phyloP scores from a whole-genome alignment of 768 basidiomycete genomes.

The Pleurotus tuber-regium region DNA sequence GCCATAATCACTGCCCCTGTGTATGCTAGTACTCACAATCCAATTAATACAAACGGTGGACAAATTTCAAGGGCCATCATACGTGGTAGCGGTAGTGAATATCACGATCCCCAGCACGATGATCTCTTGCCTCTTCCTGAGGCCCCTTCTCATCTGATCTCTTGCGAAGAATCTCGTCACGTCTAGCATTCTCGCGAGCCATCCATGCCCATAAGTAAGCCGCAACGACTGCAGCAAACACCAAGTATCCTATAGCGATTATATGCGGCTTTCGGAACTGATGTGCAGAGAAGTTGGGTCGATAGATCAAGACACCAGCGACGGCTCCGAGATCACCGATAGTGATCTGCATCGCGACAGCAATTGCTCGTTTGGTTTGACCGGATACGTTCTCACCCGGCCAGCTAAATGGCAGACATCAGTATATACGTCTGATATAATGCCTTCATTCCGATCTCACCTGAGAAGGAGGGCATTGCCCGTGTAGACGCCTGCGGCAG shows the following conservation, averaged over 20 bases:
- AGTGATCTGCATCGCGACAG: conserved; percentile 62
- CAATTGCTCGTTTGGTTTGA: conserved; percentile 63
- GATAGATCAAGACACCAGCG: conserved; percentile 54
- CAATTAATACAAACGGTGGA: neutral
- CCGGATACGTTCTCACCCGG: conserved; percentile 67
- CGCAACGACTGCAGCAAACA: conserved; percentile 43
- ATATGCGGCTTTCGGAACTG: conserved; percentile 54
- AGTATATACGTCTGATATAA: too few species aligned
- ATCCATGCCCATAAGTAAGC: conserved; percentile 46
- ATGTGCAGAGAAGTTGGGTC: conserved; percentile 44
- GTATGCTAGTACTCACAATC: neutral
- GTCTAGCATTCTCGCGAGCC: conserved; percentile 46
- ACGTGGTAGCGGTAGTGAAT: conserved; percentile 39
- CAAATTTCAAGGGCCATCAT: conserved; percentile 15
- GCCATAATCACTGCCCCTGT: neutral
- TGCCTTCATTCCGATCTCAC: conserved; percentile 23
- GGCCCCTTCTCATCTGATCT: conserved; percentile 20
- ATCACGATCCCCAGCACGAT: conserved; percentile 35
- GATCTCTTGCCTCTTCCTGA: conserved; percentile 17
- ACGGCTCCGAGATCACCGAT: conserved; percentile 62
- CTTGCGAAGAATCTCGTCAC: conserved; percentile 29
- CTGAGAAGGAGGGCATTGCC: conserved; percentile 56
- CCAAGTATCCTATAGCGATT: conserved; percentile 57
- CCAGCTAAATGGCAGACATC: conserved; percentile 35
- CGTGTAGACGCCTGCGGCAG: conserved; percentile 54